Conservation (phyloP, 2,329 filamentous ascomycete genomes). For the Xylaria sp. region DNA sequence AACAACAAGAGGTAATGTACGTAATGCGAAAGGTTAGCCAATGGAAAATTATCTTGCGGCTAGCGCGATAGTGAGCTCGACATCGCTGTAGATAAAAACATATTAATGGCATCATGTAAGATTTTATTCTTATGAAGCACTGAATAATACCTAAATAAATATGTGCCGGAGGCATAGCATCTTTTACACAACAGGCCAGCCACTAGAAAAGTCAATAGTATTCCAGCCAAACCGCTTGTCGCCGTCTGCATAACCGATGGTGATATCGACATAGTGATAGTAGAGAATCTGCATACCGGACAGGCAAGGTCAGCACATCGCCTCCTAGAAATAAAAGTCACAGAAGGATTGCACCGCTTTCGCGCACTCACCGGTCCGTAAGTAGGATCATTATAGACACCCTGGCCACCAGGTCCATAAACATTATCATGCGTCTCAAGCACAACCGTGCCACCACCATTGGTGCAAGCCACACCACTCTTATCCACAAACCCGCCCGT, state of each 20-base stretch:
- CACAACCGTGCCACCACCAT: constrained; percentile 67
- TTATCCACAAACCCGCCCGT: constrained; percentile 59
- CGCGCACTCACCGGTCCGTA: constrained; percentile 45
- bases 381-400: constrained; percentile 51
- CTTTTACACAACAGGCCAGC: constrained; percentile 58
- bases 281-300: constrained; percentile 56
- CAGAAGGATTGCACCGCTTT: neutral
- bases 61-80: no score
- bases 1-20: no score
- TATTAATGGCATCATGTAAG: neutral
- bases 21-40: no score
- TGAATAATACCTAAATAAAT: neutral
- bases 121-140: neutral
- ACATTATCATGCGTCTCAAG: constrained; percentile 68
- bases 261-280: constrained; percentile 54
- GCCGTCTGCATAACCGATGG: constrained; percentile 50
- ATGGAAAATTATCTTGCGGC: no score
- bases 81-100: no score
- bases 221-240: constrained; percentile 65
- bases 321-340: no score
- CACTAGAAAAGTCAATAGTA: constrained; percentile 59
- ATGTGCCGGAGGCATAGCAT: neutral
- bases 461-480: constrained; percentile 43
- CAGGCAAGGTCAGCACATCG: constrained; percentile 3
- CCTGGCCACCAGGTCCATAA: constrained; percentile 74